Percentiles rank a stretch among this genome's conserved stretches.
Evolutionary conservation across 805 yeast genomes (phyloP).

Genomic region (Candida manassasensis): DNA sequence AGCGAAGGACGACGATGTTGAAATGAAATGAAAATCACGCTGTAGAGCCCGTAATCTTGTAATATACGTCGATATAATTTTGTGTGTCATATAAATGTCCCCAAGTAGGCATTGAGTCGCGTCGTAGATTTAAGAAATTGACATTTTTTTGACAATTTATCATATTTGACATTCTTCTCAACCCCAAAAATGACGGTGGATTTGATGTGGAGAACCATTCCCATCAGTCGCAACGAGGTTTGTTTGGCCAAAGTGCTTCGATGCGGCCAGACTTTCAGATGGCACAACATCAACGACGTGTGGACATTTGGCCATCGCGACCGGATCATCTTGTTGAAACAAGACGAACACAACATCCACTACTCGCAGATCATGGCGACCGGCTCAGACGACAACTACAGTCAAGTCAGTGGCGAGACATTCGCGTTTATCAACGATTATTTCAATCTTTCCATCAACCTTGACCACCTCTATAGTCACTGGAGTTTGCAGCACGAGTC

Average conservation of each 20-base stretch:
- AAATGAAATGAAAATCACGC: too few species aligned
- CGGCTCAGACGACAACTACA: slow-evolving; percentile 6
- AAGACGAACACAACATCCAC: slow-evolving; percentile 47
- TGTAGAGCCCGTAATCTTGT: too few species aligned
- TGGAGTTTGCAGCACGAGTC: slow-evolving; percentile 58
- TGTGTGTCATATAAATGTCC: too few species aligned
- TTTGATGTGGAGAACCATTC: slow-evolving; percentile 19
- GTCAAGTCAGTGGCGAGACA: slow-evolving; percentile 17
- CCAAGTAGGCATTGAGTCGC: too few species aligned
- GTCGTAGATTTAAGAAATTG: too few species aligned
- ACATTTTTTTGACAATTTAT: too few species aligned
- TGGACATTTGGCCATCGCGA: slow-evolving; percentile 66
- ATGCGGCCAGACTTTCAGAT: slow-evolving; percentile 83
- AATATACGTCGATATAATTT: too few species aligned
- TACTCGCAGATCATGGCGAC: slow-evolving; percentile 41
- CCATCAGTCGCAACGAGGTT: slow-evolving; percentile 39
- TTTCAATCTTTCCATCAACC: slow-evolving; percentile 58
- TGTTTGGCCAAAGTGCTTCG: slow-evolving; percentile 61
- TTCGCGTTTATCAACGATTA: slow-evolving; percentile 55
- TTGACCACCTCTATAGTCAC: slow-evolving; percentile 47
- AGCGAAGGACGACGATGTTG: slow-evolving; percentile 5
- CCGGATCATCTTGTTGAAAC: slow-evolving; percentile 61
- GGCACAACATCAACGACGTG: slow-evolving; percentile 59
- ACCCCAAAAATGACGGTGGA: slow-evolving; percentile 22
- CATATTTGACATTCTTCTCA: too few species aligned